Conservation (phyloP, 441 rosid species). For the Adansonia grandidieri region DNA sequence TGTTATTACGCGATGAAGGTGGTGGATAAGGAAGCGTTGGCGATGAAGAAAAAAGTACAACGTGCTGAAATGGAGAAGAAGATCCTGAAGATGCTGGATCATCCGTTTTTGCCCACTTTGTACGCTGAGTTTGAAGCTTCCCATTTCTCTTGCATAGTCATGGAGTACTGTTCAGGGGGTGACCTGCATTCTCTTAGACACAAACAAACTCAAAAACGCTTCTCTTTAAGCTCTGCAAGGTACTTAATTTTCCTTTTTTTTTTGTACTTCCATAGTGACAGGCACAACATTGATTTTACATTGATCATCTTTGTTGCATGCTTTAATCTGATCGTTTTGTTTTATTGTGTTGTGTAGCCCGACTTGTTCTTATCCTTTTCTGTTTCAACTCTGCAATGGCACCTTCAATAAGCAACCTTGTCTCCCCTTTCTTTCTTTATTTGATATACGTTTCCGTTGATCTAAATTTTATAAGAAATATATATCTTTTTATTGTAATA, state of each 20-base stretch:
- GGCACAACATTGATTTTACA: conserved; percentile 12
- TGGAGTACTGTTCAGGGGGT: conserved; percentile 77
- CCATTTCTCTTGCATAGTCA: conserved; percentile 66
- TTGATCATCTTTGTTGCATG: conserved; percentile 36
- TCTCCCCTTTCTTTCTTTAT: not conserved
- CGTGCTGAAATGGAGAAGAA: conserved; percentile 82
- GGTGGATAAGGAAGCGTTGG: conserved; percentile 73
- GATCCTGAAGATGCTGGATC: conserved; percentile 79
- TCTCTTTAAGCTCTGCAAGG: conserved; percentile 67
- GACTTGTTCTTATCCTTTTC: conserved; percentile 53
- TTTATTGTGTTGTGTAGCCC: conserved; percentile 37
- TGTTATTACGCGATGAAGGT: conserved; percentile 85
- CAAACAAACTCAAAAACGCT: conserved; percentile 48
- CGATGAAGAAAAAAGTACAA: conserved; percentile 70
- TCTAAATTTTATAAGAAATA: not conserved
- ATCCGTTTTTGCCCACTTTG: conserved; percentile 68
- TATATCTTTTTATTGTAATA: not conserved
- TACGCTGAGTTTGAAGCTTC: conserved; percentile 70
- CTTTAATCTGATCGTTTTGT: conserved; percentile 48
- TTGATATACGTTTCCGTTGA: not conserved
- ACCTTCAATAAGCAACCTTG: conserved; percentile 12
- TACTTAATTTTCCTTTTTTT: conserved; percentile 21
- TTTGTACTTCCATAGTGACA: conserved; percentile 31
- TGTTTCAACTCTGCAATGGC: conserved; percentile 32
- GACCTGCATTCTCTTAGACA: conserved; percentile 71